Conservation (phyloP, 2,329 filamentous ascomycete genomes). For the Penicillium sp. region DNA sequence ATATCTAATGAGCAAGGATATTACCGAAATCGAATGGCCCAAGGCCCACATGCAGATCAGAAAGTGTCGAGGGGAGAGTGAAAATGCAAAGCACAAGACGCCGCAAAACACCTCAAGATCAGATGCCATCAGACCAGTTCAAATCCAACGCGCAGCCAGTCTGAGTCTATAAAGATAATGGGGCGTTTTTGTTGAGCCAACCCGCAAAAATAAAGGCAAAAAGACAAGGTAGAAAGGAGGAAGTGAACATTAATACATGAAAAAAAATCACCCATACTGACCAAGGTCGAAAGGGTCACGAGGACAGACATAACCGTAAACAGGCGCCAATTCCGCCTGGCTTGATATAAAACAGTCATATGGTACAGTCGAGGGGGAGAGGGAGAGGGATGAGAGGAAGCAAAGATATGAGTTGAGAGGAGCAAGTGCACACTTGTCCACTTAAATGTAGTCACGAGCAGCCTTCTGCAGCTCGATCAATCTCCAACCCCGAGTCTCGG, state of each 20-base stretch:
- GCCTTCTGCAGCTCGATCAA: slow-evolving; percentile 99
- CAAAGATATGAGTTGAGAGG: slow-evolving; percentile 14
- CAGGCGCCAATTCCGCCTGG: slow-evolving; percentile 35
- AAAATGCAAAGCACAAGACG: slow-evolving; percentile 24
- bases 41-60: slow-evolving; percentile 18
- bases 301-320: slow-evolving; percentile 28
- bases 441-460: slow-evolving; percentile 80
- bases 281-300: slow-evolving; percentile 18
- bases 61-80: slow-evolving; percentile 32
- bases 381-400: slow-evolving; percentile 21
- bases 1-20: slow-evolving; percentile 3
- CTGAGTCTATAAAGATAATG: slow-evolving; percentile 20
- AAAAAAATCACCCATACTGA: slow-evolving; percentile 18
- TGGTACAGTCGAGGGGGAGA: slow-evolving; percentile 39
- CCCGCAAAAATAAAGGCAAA: slow-evolving; percentile 5
- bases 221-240: slow-evolving; percentile 7
- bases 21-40: slow-evolving; percentile 2
- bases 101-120: slow-evolving; percentile 24
- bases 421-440: neutral
- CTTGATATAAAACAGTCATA: slow-evolving; percentile 39
- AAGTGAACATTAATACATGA: slow-evolving; percentile 28
- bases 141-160: slow-evolving; percentile 14
- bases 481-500: slow-evolving; percentile 94
- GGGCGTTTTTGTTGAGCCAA: slow-evolving; percentile 4
- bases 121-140: slow-evolving; percentile 25